Evolutionary conservation across 345 rosid genomes (phyloP), one percentile per base, ranked within the genome.

Genomic region (Aquilaria sinensis): DNA sequence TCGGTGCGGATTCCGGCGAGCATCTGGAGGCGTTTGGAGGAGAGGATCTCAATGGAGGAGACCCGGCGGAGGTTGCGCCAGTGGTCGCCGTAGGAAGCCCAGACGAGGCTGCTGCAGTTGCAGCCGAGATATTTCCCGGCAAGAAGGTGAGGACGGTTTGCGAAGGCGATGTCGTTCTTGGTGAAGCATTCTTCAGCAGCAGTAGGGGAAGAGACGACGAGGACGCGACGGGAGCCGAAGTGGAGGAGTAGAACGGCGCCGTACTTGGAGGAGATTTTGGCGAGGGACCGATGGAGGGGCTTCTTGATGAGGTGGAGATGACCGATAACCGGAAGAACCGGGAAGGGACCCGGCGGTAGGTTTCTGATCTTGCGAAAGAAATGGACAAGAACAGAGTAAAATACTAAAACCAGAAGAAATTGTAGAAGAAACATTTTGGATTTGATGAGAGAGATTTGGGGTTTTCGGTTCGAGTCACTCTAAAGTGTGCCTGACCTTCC

Each of bases 21-120:
- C 10, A 10, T 30, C 12, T 71, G 53, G 29, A 75, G 68, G 29
- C 68, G 58, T 43, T 43, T 45, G 11, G 70, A n/a, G n/a, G 74
- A 75, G 23, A 75, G 51, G 33, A 75, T 59, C 64, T 72, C 71
- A 1, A 71, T 33, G 10, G 73, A 41, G 2, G 68, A 50, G 16
- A 75, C 58, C 1, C 76, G 65, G 3, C 74, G 56, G 5, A 75
- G 53, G 47, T 71, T 75, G 6, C 73, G 66, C 79, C 76, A 75
- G 43, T 68, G 76, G 13, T 71, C 76, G n/a, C 76, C 76, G 29
- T 72, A 71, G 9, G 79, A 50, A 0, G 76, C 57, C 51, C 65
- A 57, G 6, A 34, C 66, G 52, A 71, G 58, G 23, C 60, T 67
- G 53, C 66, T 76, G 58, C 32, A 72, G 31, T 68, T 57, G 56